Conservation (phyloP, 768 basidiomycete genomes). For the Lyophyllum semitale region DNA sequence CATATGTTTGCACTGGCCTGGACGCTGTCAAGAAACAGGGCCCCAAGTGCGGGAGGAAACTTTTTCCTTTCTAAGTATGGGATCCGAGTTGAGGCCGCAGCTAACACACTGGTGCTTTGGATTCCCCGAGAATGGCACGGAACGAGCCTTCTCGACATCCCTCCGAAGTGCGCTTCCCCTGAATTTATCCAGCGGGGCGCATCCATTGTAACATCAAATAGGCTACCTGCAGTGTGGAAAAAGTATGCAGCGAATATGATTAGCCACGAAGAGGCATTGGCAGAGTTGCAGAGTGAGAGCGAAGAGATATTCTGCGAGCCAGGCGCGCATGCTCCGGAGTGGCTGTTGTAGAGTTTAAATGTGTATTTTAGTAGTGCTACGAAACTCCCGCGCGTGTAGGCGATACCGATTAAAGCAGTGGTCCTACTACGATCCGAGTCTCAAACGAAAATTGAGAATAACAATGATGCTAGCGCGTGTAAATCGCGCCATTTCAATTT, state of each 20-base stretch:
- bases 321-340: too few species aligned
- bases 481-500: too few species aligned
- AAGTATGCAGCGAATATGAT: background rate
- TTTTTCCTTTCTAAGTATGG: slow-evolving; percentile 17
- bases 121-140: slow-evolving; percentile 16
- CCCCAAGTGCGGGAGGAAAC: slow-evolving; percentile 10
- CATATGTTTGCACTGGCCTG: slow-evolving; percentile 12
- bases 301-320: too few species aligned
- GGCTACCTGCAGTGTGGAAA: background rate
- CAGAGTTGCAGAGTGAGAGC: too few species aligned
- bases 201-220: slow-evolving; percentile 9
- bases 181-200: slow-evolving; percentile 9
- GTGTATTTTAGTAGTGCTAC: too few species aligned
- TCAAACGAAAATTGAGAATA: too few species aligned
- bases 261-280: too few species aligned
- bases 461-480: too few species aligned
- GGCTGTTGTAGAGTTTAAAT: too few species aligned
- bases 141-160: slow-evolving; percentile 13
- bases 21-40: background rate
- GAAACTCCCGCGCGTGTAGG: too few species aligned
- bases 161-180: background rate
- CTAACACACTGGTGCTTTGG: slow-evolving; percentile 17
- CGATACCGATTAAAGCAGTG: too few species aligned
- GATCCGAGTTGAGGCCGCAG: slow-evolving; percentile 11
- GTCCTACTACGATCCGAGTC: too few species aligned